Percentiles rank a stretch among this genome's conserved stretches.
Conservation (phyloP, 345 rosid species). For the Citrus unshiu region DNA sequence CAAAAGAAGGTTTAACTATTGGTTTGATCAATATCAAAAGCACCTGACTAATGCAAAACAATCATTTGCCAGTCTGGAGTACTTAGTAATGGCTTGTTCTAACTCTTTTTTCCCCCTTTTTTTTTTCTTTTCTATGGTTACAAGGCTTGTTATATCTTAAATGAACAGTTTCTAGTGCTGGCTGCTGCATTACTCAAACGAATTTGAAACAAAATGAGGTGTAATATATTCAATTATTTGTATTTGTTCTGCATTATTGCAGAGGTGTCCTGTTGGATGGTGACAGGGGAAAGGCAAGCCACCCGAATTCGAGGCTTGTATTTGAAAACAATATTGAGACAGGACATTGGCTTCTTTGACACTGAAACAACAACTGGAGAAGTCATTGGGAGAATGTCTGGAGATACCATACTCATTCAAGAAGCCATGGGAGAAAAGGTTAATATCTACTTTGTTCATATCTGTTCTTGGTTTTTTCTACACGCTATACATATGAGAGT, state of each 20-base stretch:
- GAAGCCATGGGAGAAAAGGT: constrained; percentile 98
- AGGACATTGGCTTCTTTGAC: constrained; percentile 80
- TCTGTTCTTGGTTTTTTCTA: not conserved
- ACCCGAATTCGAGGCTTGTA: constrained; percentile 70
- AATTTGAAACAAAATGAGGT: not conserved
- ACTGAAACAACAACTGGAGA: constrained; percentile 89
- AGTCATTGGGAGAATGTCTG: constrained; percentile 88
- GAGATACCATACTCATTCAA: constrained; percentile 86
- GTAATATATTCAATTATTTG: not conserved
- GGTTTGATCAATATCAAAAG: not conserved
- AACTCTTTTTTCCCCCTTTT: not conserved
- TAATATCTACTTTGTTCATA: constrained; percentile 6
- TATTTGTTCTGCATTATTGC: constrained; percentile 13
- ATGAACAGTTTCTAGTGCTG: not conserved
- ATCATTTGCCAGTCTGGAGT: not conserved
- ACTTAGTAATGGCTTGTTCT: not conserved
- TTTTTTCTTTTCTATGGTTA: too few relatives aligned
- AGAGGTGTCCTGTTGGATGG: constrained; percentile 96
- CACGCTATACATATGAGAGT: not conserved
- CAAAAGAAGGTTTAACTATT: too few relatives aligned
- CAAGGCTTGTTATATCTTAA: not conserved
- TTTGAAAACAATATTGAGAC: constrained; percentile 74
- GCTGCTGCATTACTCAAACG: not conserved
- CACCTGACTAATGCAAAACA: not conserved
- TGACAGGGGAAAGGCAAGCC: constrained; percentile 83